A percentile compares a stretch with the other conserved stretches of the same genome.
Evolutionary conservation across 805 yeast species (phyloP).

Genomic region (Soucietia sequanensis): DNA sequence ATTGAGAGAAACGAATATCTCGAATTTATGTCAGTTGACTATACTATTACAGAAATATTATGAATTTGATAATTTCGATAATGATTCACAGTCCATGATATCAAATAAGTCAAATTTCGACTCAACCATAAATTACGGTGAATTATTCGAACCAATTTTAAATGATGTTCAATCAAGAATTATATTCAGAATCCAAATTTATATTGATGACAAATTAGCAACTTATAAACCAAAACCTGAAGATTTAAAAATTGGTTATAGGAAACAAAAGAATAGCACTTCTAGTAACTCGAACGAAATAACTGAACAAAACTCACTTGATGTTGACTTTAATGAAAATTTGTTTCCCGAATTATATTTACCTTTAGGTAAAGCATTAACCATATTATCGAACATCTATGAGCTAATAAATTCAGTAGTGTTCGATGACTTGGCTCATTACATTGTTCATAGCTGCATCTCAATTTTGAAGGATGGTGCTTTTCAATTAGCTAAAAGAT

Average conservation of each 20-base stretch:
- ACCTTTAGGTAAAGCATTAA: slow-evolving; percentile 68
- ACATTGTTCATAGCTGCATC: slow-evolving; percentile 77
- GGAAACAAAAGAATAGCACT: slow-evolving; percentile 12
- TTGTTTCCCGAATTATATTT: slow-evolving; percentile 55
- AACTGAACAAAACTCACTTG: slow-evolving; percentile 17
- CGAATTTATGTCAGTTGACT: slow-evolving; percentile 70
- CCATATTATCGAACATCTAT: slow-evolving; percentile 72
- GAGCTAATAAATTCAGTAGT: slow-evolving; percentile 74
- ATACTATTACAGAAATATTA: slow-evolving; percentile 65
- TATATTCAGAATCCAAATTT: slow-evolving; percentile 73
- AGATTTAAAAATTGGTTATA: slow-evolving; percentile 61
- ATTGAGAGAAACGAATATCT: slow-evolving; percentile 67
- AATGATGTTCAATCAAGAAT: slow-evolving; percentile 79
- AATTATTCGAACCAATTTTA: slow-evolving; percentile 65
- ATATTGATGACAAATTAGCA: slow-evolving; percentile 66
- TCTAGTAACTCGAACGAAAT: slow-evolving; percentile 8
- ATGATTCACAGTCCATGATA: slow-evolving; percentile 5
- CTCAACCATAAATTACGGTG: slow-evolving; percentile 47
- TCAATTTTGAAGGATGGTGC: slow-evolving; percentile 55
- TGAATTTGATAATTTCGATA: slow-evolving; percentile 55
- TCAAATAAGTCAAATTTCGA: slow-evolving; percentile 10
- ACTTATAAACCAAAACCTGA: slow-evolving; percentile 65
- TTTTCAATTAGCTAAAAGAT: slow-evolving; percentile 41
- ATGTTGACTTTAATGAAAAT: slow-evolving; percentile 36
- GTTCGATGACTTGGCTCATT: slow-evolving; percentile 87